Evolutionary conservation across 2,329 filamentous ascomycete genomes (phyloP).

Genomic region (Simplicillium aogashimaense): DNA sequence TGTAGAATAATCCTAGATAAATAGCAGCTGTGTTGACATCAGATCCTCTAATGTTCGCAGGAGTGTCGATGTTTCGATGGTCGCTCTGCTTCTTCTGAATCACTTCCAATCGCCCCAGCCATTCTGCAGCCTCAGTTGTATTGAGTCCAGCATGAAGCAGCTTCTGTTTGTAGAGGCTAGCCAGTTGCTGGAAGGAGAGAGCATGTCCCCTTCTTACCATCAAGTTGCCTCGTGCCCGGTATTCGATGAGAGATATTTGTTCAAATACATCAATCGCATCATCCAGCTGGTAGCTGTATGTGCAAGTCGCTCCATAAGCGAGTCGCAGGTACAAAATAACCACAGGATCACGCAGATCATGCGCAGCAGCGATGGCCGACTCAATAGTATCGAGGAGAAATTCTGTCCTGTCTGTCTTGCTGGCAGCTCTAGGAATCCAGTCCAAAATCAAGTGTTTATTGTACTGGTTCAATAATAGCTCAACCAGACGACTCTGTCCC

Average conservation of each 20-base stretch:
- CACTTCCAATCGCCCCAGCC: conserved; percentile 23
- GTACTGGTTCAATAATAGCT: conserved; percentile 24
- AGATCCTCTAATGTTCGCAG: conserved; percentile 27
- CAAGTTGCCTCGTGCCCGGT: conserved; percentile 27
- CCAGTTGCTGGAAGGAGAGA: conserved; percentile 28
- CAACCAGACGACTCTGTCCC: conserved; percentile 18
- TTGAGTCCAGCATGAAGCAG: conserved; percentile 17
- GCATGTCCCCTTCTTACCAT: conserved; percentile 27
- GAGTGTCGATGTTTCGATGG: conserved; percentile 28
- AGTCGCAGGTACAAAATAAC: conserved; percentile 26
- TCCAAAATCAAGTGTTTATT: conserved; percentile 23
- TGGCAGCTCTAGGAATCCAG: conserved; percentile 29
- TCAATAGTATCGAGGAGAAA: conserved; percentile 20
- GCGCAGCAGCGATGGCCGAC: conserved; percentile 21
- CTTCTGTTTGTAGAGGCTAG: conserved; percentile 24
- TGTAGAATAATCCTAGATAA: conserved; percentile 27
- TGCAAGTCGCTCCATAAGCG: conserved; percentile 22
- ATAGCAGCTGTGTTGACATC: conserved; percentile 31
- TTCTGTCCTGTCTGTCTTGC: conserved; percentile 19
- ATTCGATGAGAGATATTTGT: conserved; percentile 24
- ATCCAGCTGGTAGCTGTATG: conserved; percentile 23
- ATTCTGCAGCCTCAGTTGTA: conserved; percentile 16
- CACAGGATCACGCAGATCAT: conserved; percentile 22
- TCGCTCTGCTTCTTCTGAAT: conserved; percentile 24
- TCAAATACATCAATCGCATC: conserved; percentile 24